Percentiles rank a stretch among this genome's conserved stretches.
Evolutionary conservation across 2,329 filamentous ascomycete species (phyloP).

Genomic region (Penicillium sp.): DNA sequence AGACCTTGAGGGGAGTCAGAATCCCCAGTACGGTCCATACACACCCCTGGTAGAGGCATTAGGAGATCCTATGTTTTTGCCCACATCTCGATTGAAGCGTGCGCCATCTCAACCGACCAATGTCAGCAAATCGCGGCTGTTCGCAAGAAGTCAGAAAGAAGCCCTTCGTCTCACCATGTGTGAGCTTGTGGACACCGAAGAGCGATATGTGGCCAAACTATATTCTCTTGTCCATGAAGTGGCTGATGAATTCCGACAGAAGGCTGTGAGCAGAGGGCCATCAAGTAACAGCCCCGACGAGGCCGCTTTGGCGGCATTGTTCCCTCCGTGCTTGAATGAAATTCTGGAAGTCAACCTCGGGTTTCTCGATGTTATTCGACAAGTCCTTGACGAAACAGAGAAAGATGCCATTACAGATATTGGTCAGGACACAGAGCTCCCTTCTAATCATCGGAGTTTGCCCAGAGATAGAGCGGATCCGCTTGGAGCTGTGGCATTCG

Average conservation of each 20-base stretch:
- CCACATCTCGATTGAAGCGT: constrained; percentile 77
- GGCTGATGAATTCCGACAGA: constrained; percentile 73
- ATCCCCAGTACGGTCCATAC: constrained; percentile 71
- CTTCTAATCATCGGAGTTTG: constrained; percentile 42
- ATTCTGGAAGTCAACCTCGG: constrained; percentile 79
- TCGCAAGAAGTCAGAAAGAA: constrained; percentile 77
- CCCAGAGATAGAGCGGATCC: constrained; percentile 60
- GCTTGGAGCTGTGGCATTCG: constrained; percentile 74
- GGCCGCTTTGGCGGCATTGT: constrained; percentile 70
- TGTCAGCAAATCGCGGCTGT: constrained; percentile 72
- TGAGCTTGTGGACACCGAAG: constrained; percentile 89
- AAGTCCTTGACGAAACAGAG: constrained; percentile 78
- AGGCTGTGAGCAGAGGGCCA: constrained; percentile 57
- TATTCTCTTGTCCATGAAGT: constrained; percentile 78
- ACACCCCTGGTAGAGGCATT: constrained; percentile 73
- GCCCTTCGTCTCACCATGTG: constrained; percentile 82
- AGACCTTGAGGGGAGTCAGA: constrained; percentile 28
- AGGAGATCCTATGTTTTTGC: constrained; percentile 80
- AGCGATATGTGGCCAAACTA: constrained; percentile 86
- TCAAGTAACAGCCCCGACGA: constrained; percentile 69
- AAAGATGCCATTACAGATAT: constrained; percentile 75
- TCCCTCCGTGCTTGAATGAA: constrained; percentile 74
- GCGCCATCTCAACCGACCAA: constrained; percentile 84
- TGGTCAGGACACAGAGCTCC: constrained; percentile 55
- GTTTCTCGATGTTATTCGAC: constrained; percentile 74